Base-by-base conservation (phyloP, 345 rosid genomes). In the Boechera stricta region DNA sequence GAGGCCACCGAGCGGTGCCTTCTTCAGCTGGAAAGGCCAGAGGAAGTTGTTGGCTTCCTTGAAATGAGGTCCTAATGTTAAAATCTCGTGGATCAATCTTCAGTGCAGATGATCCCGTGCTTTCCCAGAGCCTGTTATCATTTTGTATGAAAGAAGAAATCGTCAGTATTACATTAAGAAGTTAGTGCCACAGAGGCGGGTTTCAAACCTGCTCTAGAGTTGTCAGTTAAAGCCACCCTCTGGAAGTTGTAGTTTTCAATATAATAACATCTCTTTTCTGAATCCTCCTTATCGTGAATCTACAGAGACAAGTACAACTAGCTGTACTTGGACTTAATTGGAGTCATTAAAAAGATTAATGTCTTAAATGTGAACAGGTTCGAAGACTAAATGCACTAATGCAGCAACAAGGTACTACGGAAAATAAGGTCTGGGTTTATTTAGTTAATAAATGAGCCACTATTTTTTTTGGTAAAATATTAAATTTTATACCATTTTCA, bases 21-120 rank as follows among this genome's bases (percentile, higher is more conserved):
- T 94, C 5, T 92, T 18, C 21, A 18, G 92, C 87, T 94, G 86
- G 82, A 94, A 94, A 5, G 97, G 97, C 98, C 97, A 94, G 11
- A 92, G 69, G 82, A 89, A 94, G 89, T 90, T 78, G 86, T 89
- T 61, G 88, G 97, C 97, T 77, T 94, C 92, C 86, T 92, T 94
- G 82, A 94, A 94, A 66, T 92, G 97, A 38, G 97, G 97, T 12
- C 98, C 98, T 0, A 94, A 97, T 0, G 93, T 90, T 82, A 90
- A 61, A 42, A 94, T 90, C 82, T 92, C 98, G 44, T 94, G 97
- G 72, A 94, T 87, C 28, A 94, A 80, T 89, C 98, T 72, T 94
- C 97, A 35, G 71, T 63, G 73, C 91, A 92, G 78, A 92, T 84
- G 51, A 92, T 90, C 9, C 93, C 95, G 29, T 80, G 74, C 80